Evolutionary conservation across 129 eudicot genomes (phyloP), one percentile per base, ranked within the genome.

Genomic region (Pulicaria dysenterica): DNA sequence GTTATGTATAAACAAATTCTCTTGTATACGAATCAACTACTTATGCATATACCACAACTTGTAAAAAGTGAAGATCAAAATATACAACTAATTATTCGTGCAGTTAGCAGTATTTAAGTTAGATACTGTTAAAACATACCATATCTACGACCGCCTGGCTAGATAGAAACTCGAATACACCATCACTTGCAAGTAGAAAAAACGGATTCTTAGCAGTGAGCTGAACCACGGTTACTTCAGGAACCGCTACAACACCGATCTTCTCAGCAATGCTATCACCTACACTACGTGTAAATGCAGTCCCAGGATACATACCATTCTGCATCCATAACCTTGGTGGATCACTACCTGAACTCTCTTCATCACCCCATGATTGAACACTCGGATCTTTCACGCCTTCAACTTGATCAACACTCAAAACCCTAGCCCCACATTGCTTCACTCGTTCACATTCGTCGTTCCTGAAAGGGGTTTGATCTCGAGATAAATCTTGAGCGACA

Each of bases 251-350:
- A 39, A 94, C 98, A 34, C 98, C 98, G 55, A 94, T 94, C 79
- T 88, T 90, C 79, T 94, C 98, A 0, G 98, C 98, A 38, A 80
- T 73, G 39, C 95, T 84, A 83, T 94, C 98, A 49, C 98, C 98
- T 64, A 94, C 91, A 79, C 98, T 94, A 45, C 98, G 87, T 6
- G 98, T 94, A 79, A 94, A 94, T 0, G 98, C 98, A 42, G 98
- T 94, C 42, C 98, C 98, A 0, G 98, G 98, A 54, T 87, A 94
- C 93, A 90, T 90, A 51, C 83, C 97, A 75, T 86, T 79, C 57
- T 76, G 96, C 58, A 94, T 91, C 98, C 98, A 94, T 73, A 94
- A 77, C 83, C 98, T 70, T 0, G 98, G 98, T 0, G 98, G 98
- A 79, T 94, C 98, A 61, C 86, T 58, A 34, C 98, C 98, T 7